Base-by-base conservation (phyloP, 2,329 filamentous ascomycete genomes). In the Chaetomium sp. region DNA sequence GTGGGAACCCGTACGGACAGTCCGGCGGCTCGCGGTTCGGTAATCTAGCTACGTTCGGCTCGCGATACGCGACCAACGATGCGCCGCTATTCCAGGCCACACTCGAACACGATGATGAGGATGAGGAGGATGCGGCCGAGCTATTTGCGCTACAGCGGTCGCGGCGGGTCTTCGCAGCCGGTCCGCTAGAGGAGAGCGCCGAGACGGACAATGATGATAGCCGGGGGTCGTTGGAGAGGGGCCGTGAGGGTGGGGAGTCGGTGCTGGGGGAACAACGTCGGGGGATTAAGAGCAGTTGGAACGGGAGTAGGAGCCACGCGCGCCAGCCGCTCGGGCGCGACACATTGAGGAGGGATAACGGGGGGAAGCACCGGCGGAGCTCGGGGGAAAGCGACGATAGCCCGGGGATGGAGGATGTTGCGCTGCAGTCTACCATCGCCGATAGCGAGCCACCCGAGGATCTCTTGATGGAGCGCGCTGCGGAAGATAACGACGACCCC, bases 71-170 rank as follows among this genome's bases (percentile, higher is more conserved):
- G 45, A 77, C 78, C 19, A 86, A 89, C 56, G 88, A 91, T 63
- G 91, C 92, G 8, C 94, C 94, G 54, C 78, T 99, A n/a, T 97
- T 99, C 71, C 91, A 94, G 71, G 95, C 90, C 67, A 86, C 89
- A 4, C 82, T 91, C 12, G 91, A 96, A 61, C 85, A 88, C 59
- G 91, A 96, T 71, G 89, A 95, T 67, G 91, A 96, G 61, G 92
- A 97, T 59, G 91, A 94, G 69, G 87, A 89, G 65, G 91, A 97
- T 68, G 89, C 92, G 37, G 91, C 91, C n/a, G 94, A 97, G 71
- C 85, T 94, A 62, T 95, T 91, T 71, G 92, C 92, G 5, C 76
- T 99, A 55, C 91, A 97, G 71, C 82, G 87, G 64, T 97, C 92
- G 62, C 82, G 94, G 63, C 82, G 91, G 47, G 89, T 96, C 56